These are phyloP conservation scores for Hyaloscypha finlandica DNA, from an alignment of 495 filamentous ascomycete genomes.

Conservation along the genomic window DNA sequence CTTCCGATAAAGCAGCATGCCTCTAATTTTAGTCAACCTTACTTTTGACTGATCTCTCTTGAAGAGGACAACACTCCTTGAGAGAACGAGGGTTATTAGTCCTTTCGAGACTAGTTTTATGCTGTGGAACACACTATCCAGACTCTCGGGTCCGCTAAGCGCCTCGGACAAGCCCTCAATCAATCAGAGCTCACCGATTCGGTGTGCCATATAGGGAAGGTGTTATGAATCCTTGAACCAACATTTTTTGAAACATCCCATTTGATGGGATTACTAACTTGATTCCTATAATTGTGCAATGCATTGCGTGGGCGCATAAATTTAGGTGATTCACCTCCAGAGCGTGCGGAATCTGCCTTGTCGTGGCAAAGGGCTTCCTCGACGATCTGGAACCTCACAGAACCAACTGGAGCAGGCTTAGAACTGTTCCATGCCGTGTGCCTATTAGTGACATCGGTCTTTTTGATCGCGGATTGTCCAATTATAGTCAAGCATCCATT, in stretches of 20 bases:
- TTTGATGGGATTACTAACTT: neutral
- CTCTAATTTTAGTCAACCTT: neutral
- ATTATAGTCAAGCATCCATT: neutral
- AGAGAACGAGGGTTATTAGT: no score
- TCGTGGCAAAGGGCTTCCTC: neutral
- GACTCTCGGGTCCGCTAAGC: neutral
- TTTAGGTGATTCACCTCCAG: neutral
- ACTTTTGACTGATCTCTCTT: no score
- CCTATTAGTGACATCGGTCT: no score
- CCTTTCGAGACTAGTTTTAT: neutral
- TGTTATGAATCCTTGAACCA: neutral
- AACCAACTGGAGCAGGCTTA: neutral
- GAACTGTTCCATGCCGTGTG: neutral
- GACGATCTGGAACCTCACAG: neutral
- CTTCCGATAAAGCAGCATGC: neutral
- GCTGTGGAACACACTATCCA: neutral
- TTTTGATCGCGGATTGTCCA: neutral
- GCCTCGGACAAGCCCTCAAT: neutral
- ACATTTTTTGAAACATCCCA: neutral
- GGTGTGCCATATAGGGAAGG: neutral
- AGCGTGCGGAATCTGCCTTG: neutral
- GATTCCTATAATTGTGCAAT: neutral
- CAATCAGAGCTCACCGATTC: neutral
- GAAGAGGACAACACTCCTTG: no score
- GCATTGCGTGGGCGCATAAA: neutral